These are phyloP conservation scores for Vitis vinifera DNA, from an alignment of 164 flowering plant genomes.

Conservation along the genomic window DNA sequence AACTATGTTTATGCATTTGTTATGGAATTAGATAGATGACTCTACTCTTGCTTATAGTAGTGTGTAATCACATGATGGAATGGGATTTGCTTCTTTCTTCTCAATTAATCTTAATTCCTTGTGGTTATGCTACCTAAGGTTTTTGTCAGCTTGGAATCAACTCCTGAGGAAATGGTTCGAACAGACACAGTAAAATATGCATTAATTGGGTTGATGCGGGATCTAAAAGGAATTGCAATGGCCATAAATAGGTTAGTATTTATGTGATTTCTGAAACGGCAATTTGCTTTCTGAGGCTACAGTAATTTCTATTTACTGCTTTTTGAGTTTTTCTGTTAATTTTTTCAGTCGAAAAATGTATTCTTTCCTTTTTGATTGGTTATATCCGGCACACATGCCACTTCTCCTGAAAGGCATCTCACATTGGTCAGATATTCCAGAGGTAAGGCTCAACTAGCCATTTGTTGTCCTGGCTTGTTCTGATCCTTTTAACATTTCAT, in stretches of 20 bases:
- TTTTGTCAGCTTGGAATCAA: slow-evolving; percentile 54
- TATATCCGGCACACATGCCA: slow-evolving; percentile 71
- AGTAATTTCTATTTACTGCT: background rate
- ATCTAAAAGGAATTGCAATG: slow-evolving; percentile 70
- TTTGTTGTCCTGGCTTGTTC: too few relatives aligned
- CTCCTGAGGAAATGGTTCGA: slow-evolving; percentile 58
- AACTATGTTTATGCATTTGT: too few relatives aligned
- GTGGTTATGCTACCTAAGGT: slow-evolving; percentile 28
- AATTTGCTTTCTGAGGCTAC: background rate
- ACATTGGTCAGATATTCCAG: slow-evolving; percentile 68
- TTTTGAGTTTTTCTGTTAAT: background rate
- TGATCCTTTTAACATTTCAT: too few relatives aligned
- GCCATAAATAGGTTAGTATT: slow-evolving; percentile 57
- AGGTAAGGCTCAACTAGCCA: slow-evolving; percentile 31
- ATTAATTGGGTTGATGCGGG: slow-evolving; percentile 65
- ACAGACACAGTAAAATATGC: slow-evolving; percentile 59
- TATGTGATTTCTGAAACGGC: background rate
- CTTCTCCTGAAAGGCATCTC: slow-evolving; percentile 58
- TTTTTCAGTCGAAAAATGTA: slow-evolving; percentile 58
- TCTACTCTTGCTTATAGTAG: too few relatives aligned
- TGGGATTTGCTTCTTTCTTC: too few relatives aligned
- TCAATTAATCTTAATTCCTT: too few relatives aligned
- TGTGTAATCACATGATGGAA: too few relatives aligned
- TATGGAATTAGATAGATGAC: too few relatives aligned
- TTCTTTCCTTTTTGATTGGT: slow-evolving; percentile 68